A percentile compares a stretch with the other conserved stretches of the same genome.
These are phyloP conservation scores for Telfairia occidentalis DNA, from an alignment of 331 rosid species.

Conservation along the genomic window DNA sequence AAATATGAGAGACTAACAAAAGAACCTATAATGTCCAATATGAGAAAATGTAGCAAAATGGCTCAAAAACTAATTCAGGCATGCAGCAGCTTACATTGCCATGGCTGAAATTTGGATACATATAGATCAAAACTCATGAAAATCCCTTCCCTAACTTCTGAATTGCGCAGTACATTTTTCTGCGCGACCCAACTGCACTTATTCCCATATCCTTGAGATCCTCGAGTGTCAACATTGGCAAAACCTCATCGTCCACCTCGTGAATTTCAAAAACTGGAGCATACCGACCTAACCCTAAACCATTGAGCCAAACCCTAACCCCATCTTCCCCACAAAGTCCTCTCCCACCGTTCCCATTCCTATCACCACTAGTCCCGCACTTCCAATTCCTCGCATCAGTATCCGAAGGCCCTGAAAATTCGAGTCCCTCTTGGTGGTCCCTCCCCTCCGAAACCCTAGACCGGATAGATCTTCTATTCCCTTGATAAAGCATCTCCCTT, in stretches of 20 bases:
- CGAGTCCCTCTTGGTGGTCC: constrained; percentile 57
- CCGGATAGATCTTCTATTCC: constrained; percentile 43
- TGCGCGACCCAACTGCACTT: constrained; percentile 77
- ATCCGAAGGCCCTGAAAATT: constrained; percentile 66
- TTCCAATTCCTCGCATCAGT: constrained; percentile 58
- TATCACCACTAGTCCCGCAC: constrained; percentile 33
- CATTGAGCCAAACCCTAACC: constrained; percentile 81
- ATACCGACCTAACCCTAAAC: constrained; percentile 70
- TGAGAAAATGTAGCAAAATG: constrained; percentile 13
- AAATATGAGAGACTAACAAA: background rate
- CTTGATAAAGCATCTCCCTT: constrained; percentile 36
- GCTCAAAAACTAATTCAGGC: constrained; percentile 18
- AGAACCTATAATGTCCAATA: background rate
- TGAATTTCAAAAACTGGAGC: constrained; percentile 81
- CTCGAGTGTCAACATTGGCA: constrained; percentile 80
- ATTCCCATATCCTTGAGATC: constrained; percentile 97
- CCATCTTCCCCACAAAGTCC: constrained; percentile 61
- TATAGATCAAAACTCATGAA: constrained; percentile 31
- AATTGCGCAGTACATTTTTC: constrained; percentile 76
- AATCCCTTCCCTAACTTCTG: constrained; percentile 91
- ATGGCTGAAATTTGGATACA: constrained; percentile 22
- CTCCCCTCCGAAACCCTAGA: constrained; percentile 46
- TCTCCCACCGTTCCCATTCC: constrained; percentile 39
- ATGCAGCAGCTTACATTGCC: constrained; percentile 33
- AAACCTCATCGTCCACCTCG: constrained; percentile 80